Evolutionary conservation across 176 grass and related monocot species (phyloP).

Genomic region (Rhipidocladum racemiflorum): DNA sequence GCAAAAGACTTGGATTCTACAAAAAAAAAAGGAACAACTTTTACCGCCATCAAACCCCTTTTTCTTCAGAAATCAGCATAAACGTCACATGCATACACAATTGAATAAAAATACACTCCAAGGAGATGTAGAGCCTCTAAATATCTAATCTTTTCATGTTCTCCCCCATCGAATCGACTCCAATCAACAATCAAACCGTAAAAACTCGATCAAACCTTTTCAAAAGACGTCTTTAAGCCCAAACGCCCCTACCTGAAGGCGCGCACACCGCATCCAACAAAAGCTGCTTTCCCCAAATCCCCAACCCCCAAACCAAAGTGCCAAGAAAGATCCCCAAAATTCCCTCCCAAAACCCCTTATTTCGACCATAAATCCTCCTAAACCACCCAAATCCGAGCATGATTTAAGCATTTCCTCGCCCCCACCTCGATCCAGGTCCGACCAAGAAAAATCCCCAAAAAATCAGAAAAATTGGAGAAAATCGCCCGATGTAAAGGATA

Average conservation of each 20-base stretch:
- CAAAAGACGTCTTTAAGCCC: background rate
- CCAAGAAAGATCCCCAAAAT: background rate
- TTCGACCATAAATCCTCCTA: background rate
- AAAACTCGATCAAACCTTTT: background rate
- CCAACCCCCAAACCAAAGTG: conserved; percentile 5
- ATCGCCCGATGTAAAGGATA: background rate
- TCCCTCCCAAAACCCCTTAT: background rate
- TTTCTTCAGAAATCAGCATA: background rate
- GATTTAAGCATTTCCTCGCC: background rate
- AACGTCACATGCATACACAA: background rate
- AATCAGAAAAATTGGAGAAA: background rate
- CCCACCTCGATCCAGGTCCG: background rate
- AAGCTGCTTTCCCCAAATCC: conserved; percentile 33
- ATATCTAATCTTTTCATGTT: background rate
- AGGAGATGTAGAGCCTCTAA: background rate
- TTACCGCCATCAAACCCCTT: background rate
- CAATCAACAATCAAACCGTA: background rate
- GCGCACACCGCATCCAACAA: background rate
- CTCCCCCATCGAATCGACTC: background rate
- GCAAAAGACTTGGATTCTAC: background rate
- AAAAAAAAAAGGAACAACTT: background rate
- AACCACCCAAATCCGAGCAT: conserved; percentile 24
- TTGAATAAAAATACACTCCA: background rate
- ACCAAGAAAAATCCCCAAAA: background rate
- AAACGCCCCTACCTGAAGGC: conserved; percentile 4